phyloP scores from a whole-genome alignment of 306 rosid species.

The Hippophae gyantsensis region DNA sequence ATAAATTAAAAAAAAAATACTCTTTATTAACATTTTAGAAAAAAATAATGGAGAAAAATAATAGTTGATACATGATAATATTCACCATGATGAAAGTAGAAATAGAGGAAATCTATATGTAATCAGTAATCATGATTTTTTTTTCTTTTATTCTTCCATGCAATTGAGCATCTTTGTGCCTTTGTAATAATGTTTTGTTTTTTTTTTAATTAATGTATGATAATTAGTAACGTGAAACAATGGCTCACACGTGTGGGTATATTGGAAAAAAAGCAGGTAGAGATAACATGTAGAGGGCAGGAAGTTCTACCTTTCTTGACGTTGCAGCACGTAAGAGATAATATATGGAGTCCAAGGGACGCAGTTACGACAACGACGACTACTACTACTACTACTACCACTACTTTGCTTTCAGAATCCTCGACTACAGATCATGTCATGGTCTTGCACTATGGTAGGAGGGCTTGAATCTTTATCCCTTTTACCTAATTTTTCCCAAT shows the following conservation, averaged over 20 bases:
- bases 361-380: conserved; percentile 3
- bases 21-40: too few relatives aligned
- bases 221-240: background rate
- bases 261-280: conserved; percentile 48
- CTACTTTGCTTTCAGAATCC: conserved; percentile 61
- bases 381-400: too few relatives aligned
- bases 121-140: too few relatives aligned
- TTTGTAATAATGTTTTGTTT: background rate
- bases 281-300: conserved; percentile 93
- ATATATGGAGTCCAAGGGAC: conserved; percentile 67
- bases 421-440: conserved; percentile 71
- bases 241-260: background rate
- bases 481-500: too few relatives aligned
- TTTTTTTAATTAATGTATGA: too few relatives aligned
- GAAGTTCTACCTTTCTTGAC: conserved; percentile 69
- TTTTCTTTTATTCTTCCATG: too few relatives aligned
- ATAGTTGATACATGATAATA: too few relatives aligned
- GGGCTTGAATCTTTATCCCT: conserved; percentile 3
- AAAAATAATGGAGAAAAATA: too few relatives aligned
- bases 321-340: conserved; percentile 88
- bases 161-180: too few relatives aligned
- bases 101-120: too few relatives aligned
- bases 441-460: conserved; percentile 73
- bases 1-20: too few relatives aligned
- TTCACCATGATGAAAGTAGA: too few relatives aligned